Base-by-base conservation (phyloP, 768 basidiomycete genomes). In the Boletus subcaerulescens region DNA sequence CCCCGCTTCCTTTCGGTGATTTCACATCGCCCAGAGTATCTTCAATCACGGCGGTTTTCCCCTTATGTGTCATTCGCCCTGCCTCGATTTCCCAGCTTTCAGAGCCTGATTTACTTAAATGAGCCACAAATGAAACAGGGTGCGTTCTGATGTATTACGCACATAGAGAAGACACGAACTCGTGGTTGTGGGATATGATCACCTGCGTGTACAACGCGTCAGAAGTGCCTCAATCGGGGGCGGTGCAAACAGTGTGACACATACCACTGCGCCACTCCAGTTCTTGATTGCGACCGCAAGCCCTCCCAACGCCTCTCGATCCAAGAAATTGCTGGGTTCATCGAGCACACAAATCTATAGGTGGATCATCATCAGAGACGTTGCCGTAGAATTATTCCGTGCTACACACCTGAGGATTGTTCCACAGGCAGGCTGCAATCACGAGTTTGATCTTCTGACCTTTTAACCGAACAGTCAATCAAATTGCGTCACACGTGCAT, bases 401-500 rank as follows among this genome's bases (percentile, higher is more conserved):
- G 29, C 33, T 45, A 67, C 74, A 55, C 65, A 91, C 86, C 78
- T 96, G 92, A 15, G 93, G 92, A 67, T 93, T 94, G 72, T 93
- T 93, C 93, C 95, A 98, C 52, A 97, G 79, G 68, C 95, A 93
- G 26, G 95, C 95, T 15, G 89, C 95, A 60, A 93, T 88, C 50
- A 94, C 93, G 43, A 93, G 80, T 77, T 98, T 97, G 76, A 98
- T 97, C 74, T 98, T 98, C 72, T 98, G 95, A 57, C 89, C 87
- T 89, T 24, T 52, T 52, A 48, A n/a, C 52, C 55, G 29, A 57
- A 47, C 49, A 50, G 56, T 58, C 51, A 63, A 31, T 50, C 42
- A 43, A 54, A 24, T 54, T 36, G 41, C 35, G 53, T 49, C 62
- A 62, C 52, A 47, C 39, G 29, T 29, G 29, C 43, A 49, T 20